These are phyloP conservation scores for Zelonia costaricensis DNA, from an alignment of 208 protist genomes.

Conservation along the genomic window DNA sequence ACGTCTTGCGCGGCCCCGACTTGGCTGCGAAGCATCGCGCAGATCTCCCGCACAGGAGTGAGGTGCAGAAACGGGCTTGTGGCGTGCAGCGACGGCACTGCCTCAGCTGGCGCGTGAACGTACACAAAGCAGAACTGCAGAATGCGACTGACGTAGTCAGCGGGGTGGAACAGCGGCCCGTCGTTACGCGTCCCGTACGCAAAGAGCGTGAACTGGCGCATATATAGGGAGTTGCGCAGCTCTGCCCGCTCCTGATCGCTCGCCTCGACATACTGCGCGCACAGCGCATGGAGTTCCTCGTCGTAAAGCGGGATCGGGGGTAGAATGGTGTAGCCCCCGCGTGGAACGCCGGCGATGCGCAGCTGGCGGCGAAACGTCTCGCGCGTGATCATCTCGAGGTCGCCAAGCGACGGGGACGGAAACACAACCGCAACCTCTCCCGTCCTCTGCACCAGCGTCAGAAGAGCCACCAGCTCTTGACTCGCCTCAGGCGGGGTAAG, in stretches of 20 bases:
- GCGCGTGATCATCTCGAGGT: slow-evolving; percentile 69
- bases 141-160: slow-evolving; percentile 67
- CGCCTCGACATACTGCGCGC: slow-evolving; percentile 52
- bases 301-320: slow-evolving; percentile 63
- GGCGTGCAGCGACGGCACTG: slow-evolving; percentile 14
- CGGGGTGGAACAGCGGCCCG: slow-evolving; percentile 65
- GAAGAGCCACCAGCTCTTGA: slow-evolving; percentile 21
- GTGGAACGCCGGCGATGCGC: slow-evolving; percentile 70
- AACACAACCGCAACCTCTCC: slow-evolving; percentile 70
- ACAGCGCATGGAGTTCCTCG: slow-evolving; percentile 56
- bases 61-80: slow-evolving; percentile 70
- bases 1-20: slow-evolving; percentile 4
- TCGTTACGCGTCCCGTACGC: slow-evolving; percentile 9
- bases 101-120: slow-evolving; percentile 17
- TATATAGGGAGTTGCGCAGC: slow-evolving; percentile 42
- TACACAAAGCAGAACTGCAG: slow-evolving; percentile 56
- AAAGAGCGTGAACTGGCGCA: slow-evolving; percentile 51
- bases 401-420: slow-evolving; percentile 43
- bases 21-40: slow-evolving; percentile 30
- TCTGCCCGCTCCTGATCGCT: slow-evolving; percentile 35
- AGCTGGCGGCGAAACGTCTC: slow-evolving; percentile 58
- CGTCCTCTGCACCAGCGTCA: slow-evolving; percentile 53
- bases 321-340: slow-evolving; percentile 68
- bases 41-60: slow-evolving; percentile 57
- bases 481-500: slow-evolving; percentile 15